Evolutionary conservation across 1,284 basidiomycete genomes (phyloP), one percentile per base, ranked within the genome.

Genomic region (Agroathelia rolfsii): DNA sequence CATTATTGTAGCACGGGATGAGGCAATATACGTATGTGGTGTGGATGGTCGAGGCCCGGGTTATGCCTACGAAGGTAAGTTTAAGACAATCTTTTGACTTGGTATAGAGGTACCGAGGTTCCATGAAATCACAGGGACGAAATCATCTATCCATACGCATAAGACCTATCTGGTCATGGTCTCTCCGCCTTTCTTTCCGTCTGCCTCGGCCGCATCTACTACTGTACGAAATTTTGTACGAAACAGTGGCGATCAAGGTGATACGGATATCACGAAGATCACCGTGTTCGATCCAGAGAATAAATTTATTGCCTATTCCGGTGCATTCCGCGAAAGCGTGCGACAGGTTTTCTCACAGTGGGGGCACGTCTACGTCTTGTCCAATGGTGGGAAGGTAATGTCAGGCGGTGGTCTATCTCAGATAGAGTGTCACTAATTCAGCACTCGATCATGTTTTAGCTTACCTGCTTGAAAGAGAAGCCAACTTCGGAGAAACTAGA

Each of bases 201-300:
- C 74, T 1, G 72, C 74, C 0, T 58, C 72, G 5, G 24, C 41
- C 0, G 43, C 39, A 13, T n/a, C 40, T 1, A 74, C 84, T 0
- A 89, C 88, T 0, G 74, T 84, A 5, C 69, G 87, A 17, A 75
- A 85, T 44, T 76, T 76, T 45, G 78, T 74, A 19, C 69, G 73
- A 3, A 63, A 66, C 6, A 64, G 58, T 7, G 53, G 53, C 4
- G 57, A 55, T 11, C 48, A 63, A 11, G 58, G 52, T 5, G 64
- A 67, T 22, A 55, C 66, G 0, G 86, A 94, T 36, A 75, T 89
- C 16, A 81, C 83, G 11, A 90, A 86, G 46, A 72, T 98, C 24
- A 84, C 84, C 0, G 71, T 98, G 1, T 86, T 98, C 43, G 93
- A 98, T 51, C 72, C 86, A 16, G 86, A 92, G 53, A 95, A 94